Percentiles rank a stretch among this genome's conserved stretches.
Conservation (phyloP, 495 filamentous ascomycete species). For the Chlorociboria aeruginascens region DNA sequence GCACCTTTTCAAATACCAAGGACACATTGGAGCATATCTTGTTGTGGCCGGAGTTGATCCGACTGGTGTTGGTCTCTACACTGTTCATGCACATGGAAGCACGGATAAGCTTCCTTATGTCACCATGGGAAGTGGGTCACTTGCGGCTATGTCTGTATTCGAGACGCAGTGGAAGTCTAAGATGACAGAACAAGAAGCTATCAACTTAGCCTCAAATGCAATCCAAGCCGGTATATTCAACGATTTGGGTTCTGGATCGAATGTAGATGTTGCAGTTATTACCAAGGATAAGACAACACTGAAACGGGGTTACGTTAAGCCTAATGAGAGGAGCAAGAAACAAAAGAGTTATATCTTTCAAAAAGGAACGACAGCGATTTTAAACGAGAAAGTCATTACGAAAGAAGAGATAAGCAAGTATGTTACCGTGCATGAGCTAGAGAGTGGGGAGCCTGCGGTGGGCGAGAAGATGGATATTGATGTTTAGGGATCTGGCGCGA, state of each 20-base stretch:
- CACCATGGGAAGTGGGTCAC: constrained; percentile 92
- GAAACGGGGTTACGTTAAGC: constrained; percentile 79
- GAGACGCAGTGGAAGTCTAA: constrained; percentile 88
- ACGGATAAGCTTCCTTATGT: constrained; percentile 99
- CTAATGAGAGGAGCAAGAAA: constrained; percentile 87
- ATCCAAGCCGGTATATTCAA: constrained; percentile 99
- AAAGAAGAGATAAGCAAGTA: constrained; percentile 92
- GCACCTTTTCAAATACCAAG: constrained; percentile 96
- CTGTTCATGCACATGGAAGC: constrained; percentile 94
- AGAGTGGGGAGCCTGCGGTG: constrained; percentile 41
- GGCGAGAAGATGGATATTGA: constrained; percentile 97
- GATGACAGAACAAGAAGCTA: constrained; percentile 67
- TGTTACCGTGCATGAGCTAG: constrained; percentile 79
- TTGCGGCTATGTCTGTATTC: constrained; percentile 97
- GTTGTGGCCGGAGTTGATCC: constrained; percentile 97
- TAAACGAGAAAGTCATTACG: constrained; percentile 88
- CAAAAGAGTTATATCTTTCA: constrained; percentile 83
- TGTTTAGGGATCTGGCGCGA: constrained; percentile 7
- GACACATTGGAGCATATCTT: constrained; percentile 95
- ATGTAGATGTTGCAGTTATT: constrained; percentile 95
- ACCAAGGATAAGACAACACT: constrained; percentile 86
- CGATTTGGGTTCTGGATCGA: constrained; percentile 91
- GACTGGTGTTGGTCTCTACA: constrained; percentile 91
- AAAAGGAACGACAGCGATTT: constrained; percentile 78
- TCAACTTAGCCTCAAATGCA: constrained; percentile 72